Evolutionary conservation across 768 basidiomycete genomes (phyloP).

Genomic region (Xerocomus spinulosus): DNA sequence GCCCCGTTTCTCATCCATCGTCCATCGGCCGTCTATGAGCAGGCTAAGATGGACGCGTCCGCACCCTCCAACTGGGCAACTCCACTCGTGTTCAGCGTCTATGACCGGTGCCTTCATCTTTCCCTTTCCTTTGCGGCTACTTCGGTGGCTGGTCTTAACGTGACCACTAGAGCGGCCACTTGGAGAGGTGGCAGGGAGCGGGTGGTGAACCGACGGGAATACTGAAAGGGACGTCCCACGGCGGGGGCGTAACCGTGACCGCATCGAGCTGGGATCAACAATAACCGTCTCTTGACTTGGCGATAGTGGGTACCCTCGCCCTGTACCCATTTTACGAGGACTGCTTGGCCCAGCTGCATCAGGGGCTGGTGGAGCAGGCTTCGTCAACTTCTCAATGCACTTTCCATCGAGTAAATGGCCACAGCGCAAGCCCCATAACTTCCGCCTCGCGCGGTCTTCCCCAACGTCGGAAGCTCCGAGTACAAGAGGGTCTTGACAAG

Average conservation of each 20-base stretch:
- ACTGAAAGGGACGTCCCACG: constrained; percentile 14
- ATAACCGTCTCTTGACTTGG: constrained; percentile 28
- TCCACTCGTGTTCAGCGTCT: constrained; percentile 55
- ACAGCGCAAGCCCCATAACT: constrained; percentile 70
- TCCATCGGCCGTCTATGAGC: constrained; percentile 56
- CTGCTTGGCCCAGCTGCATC: constrained; percentile 8
- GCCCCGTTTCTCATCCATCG: constrained; percentile 46
- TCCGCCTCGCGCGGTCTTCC: constrained; percentile 41
- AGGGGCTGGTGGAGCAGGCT: constrained; percentile 30
- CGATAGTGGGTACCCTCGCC: neutral
- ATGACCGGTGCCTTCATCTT: constrained; percentile 34
- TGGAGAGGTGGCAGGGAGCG: constrained; percentile 4
- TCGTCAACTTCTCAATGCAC: constrained; percentile 57
- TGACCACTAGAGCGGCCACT: constrained; percentile 7
- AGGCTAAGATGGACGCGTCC: constrained; percentile 52
- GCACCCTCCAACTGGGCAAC: constrained; percentile 61
- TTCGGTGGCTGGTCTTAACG: constrained; percentile 3
- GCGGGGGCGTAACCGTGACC: constrained; percentile 56
- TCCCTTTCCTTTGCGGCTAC: constrained; percentile 30
- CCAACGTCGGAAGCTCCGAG: constrained; percentile 47
- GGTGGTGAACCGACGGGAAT: constrained; percentile 2
- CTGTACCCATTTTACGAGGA: constrained; percentile 12
- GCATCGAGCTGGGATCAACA: constrained; percentile 38
- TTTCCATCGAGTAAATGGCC: constrained; percentile 79
- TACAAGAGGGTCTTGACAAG: constrained; percentile 60